Evolutionary conservation across 1,139 yeast genomes (phyloP).

Genomic region (Geotrichum restrictum): DNA sequence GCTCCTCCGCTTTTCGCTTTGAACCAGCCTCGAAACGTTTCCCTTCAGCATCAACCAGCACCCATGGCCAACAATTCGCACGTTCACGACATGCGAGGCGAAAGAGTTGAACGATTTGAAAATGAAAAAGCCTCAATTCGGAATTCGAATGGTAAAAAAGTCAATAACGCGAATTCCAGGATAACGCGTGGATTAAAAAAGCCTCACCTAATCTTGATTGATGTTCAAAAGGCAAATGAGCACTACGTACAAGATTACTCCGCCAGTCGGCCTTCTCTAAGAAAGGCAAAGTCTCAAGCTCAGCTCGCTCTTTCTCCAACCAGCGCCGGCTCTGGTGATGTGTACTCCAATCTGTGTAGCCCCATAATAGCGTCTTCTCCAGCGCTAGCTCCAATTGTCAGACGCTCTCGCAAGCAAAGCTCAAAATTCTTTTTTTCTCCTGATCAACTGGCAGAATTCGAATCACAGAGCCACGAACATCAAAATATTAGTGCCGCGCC

Average conservation of each 20-base stretch:
- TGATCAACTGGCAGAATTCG: no score
- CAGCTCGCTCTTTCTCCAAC: not conserved
- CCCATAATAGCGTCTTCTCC: not conserved
- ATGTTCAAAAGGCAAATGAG: constrained; percentile 1
- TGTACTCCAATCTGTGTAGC: not conserved
- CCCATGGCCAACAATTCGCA: not conserved
- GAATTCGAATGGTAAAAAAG: no score
- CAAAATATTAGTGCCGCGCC: no score
- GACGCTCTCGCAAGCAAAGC: no score
- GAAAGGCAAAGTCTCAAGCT: not conserved
- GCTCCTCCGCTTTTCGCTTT: not conserved
- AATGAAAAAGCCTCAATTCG: no score
- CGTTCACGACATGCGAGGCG: no score
- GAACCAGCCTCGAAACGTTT: not conserved
- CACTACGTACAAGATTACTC: not conserved
- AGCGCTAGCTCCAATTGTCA: not conserved
- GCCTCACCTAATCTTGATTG: not conserved
- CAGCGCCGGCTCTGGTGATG: not conserved
- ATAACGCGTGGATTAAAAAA: no score
- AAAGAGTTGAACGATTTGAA: no score
- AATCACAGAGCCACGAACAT: not conserved
- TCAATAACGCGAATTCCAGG: no score
- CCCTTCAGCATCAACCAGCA: not conserved
- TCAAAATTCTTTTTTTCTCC: no score
- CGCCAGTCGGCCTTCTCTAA: not conserved